Conservation (phyloP, 2,329 filamentous ascomycete genomes). For the Aspergillus fumigatus region DNA sequence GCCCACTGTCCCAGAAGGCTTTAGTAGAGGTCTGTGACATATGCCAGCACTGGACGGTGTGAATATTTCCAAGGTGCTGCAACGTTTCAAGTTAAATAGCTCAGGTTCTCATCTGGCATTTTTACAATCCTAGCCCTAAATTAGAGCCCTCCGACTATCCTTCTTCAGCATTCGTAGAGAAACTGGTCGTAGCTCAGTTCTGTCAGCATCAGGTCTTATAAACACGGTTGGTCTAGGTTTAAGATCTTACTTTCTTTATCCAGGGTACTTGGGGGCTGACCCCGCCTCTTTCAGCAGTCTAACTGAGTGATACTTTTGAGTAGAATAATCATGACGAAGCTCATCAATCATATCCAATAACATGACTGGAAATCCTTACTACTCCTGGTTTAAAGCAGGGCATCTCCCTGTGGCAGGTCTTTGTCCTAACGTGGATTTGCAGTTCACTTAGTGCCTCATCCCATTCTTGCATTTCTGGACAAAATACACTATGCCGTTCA, state of each 20-base stretch:
- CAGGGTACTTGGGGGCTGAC: neutral
- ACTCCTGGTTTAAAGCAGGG: neutral
- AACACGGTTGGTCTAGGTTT: too few species aligned
- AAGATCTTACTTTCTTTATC: neutral
- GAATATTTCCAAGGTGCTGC: neutral
- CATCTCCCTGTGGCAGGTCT: neutral
- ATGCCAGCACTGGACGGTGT: neutral
- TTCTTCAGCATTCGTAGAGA: neutral
- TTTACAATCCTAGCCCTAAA: neutral
- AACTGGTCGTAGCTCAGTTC: neutral
- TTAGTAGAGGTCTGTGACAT: neutral
- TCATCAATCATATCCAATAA: neutral
- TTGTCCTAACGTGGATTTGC: neutral
- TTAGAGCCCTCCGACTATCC: too few species aligned
- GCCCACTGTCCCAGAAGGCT: neutral
- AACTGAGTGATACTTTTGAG: neutral
- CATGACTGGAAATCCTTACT: neutral
- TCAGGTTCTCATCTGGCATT: neutral
- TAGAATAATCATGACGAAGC: neutral
- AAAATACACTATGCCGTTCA: slow-evolving; percentile 4
- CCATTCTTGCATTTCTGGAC: too few species aligned
- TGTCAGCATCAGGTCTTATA: too few species aligned
- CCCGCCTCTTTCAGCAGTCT: neutral
- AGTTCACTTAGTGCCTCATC: too few species aligned
- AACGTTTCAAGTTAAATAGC: too few species aligned